A percentile compares a stretch with the other conserved stretches of the same genome.
Evolutionary conservation across 148 eudicot genomes (phyloP).

Genomic region (Heliosperma pusillum): DNA sequence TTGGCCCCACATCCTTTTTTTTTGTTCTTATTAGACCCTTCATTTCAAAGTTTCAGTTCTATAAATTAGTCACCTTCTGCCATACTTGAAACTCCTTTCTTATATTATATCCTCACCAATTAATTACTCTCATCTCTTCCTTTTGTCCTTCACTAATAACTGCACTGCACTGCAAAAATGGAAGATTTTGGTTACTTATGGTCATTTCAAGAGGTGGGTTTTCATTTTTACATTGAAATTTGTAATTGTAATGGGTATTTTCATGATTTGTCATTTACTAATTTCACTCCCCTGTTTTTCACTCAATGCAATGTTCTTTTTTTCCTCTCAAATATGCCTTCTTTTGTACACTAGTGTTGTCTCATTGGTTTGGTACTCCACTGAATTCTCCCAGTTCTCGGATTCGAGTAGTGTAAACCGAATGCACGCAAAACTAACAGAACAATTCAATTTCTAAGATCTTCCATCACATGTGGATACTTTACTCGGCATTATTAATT

Average conservation of each 20-base stretch:
- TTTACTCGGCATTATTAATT: too few relatives aligned
- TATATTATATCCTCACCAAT: neutral
- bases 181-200: slow-evolving; percentile 50
- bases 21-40: slow-evolving; percentile 33
- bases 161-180: slow-evolving; percentile 28
- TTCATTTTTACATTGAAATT: slow-evolving; percentile 1
- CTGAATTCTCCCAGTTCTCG: neutral
- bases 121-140: slow-evolving; percentile 17
- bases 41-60: slow-evolving; percentile 31
- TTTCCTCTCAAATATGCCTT: neutral
- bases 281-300: neutral
- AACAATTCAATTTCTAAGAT: too few relatives aligned
- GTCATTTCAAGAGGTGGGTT: slow-evolving; percentile 58
- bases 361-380: too few relatives aligned
- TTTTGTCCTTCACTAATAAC: slow-evolving; percentile 4
- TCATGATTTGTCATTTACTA: neutral
- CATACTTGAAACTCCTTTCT: slow-evolving; percentile 18
- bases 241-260: neutral
- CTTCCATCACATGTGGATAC: too few relatives aligned
- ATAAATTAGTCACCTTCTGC: slow-evolving; percentile 36
- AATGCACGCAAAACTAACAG: too few relatives aligned
- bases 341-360: neutral
- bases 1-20: slow-evolving; percentile 19
- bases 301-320: neutral
- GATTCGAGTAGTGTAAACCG: neutral